Evolutionary conservation across 495 filamentous ascomycete species (phyloP), one percentile per base, ranked within the genome.

Genomic region (Aspergillus hancockii): DNA sequence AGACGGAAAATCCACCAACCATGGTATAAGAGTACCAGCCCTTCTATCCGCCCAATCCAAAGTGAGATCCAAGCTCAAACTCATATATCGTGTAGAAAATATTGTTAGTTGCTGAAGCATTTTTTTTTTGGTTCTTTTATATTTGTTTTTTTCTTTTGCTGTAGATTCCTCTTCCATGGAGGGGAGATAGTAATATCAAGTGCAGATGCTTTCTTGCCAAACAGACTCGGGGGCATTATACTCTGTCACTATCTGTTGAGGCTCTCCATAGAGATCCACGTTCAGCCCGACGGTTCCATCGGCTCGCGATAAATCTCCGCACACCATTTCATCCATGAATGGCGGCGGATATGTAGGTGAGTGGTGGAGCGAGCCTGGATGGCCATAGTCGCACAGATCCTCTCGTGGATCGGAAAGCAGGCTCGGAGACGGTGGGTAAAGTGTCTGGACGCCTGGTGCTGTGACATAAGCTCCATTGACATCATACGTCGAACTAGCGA

Each of bases 401-500:
- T 75, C 71, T 7, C 71, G 67, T 32, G 61, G 59, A 49, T 79
- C 75, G 25, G 76, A 70, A 18, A 73, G 72, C 25, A 69, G 57
- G 16, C 68, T 69, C 5, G 75, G 72, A 4, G 75, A 76, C 2
- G 69, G 67, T 0, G 75, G 70, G 49, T 77, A 78, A 14, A 76
- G 60, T 12, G 62, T 62, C 47, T 75, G 69, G 5, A 69, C 66
- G 31, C 65, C 58, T 1, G 71, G 61, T 8, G 73, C 67, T 23
- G 75, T 71, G 45, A 71, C 64, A 49, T 74, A 79, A n/a, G 66
- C 54, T 28, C 67, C 66, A 47, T 63, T 55, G 19, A 72, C 23
- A 22, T 73, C 69, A 55, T 70, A 79, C 6, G 75, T 67, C 0
- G 77, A 75, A 53, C 61, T 71, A 43, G 74, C 67, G 23, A 78